Conservation (phyloP, 768 basidiomycete species). For the Austroboletus eburneus region DNA sequence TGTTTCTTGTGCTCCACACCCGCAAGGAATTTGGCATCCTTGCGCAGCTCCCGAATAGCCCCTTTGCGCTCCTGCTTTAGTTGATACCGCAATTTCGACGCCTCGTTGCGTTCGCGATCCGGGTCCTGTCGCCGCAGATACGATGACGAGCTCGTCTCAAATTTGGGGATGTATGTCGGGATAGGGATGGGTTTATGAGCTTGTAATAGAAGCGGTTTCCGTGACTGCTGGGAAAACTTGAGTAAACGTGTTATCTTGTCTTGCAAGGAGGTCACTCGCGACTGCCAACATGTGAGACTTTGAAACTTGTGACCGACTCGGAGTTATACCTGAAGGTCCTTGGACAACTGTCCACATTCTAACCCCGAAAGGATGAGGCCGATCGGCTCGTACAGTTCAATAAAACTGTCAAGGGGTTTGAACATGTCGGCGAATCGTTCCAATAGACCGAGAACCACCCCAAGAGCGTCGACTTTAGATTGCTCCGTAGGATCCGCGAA, state of each 20-base stretch:
- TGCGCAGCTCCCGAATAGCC: conserved; percentile 92
- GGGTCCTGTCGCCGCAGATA: conserved; percentile 83
- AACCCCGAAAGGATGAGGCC: conserved; percentile 52
- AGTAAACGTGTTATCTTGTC: conserved; percentile 60
- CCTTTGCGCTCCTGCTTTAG: conserved; percentile 97
- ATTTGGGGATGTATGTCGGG: conserved; percentile 89
- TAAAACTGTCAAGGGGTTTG: conserved; percentile 74
- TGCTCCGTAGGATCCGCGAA: conserved; percentile 43
- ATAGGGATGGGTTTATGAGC: conserved; percentile 96
- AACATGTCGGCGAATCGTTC: conserved; percentile 70
- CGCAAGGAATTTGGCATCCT: conserved; percentile 93
- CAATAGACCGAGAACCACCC: conserved; percentile 58
- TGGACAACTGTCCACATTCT: conserved; percentile 42
- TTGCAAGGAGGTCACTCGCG: conserved; percentile 38
- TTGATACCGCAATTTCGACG: conserved; percentile 77
- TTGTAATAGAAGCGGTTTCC: conserved; percentile 80
- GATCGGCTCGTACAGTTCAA: conserved; percentile 80
- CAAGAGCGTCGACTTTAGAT: conserved; percentile 68
- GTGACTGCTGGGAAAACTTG: conserved; percentile 66
- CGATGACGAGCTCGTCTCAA: conserved; percentile 71
- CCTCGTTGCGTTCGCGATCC: conserved; percentile 85
- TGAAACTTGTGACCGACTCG: conserved; percentile 1
- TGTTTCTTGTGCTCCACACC: conserved; percentile 81
- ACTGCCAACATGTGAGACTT: conserved; percentile 36
- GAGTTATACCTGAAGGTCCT: conserved; percentile 49